Evolutionary conservation across 495 filamentous ascomycete species (phyloP).

Genomic region (Aspergillus affinis): DNA sequence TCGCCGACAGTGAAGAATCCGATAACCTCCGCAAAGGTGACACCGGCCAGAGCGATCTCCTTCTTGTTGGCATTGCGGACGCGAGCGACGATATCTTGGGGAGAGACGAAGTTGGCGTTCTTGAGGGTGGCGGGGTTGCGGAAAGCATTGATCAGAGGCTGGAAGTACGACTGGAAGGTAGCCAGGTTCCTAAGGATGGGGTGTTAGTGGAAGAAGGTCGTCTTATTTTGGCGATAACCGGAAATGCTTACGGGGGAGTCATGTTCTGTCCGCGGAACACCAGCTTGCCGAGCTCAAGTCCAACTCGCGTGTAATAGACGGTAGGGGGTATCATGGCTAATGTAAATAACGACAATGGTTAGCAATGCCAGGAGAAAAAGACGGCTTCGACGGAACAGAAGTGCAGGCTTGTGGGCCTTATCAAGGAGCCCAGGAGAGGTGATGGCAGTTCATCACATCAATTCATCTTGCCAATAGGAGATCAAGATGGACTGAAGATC

Average conservation of each 20-base stretch:
- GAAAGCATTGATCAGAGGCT: conserved; percentile 64
- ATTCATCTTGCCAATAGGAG: neutral
- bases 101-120: conserved; percentile 42
- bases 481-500: neutral
- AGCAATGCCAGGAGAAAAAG: conserved; percentile 23
- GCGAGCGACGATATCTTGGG: conserved; percentile 56
- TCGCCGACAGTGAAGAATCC: conserved; percentile 98
- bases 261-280: conserved; percentile 89
- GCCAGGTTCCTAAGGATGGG: conserved; percentile 53
- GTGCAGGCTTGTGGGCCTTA: conserved; percentile 16
- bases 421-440: conserved; percentile 20
- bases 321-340: conserved; percentile 81
- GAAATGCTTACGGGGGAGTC: conserved; percentile 79
- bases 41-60: conserved; percentile 67
- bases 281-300: conserved; percentile 78
- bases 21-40: conserved; percentile 80
- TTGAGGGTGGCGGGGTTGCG: conserved; percentile 62
- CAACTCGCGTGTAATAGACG: conserved; percentile 89
- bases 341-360: conserved; percentile 19
- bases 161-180: conserved; percentile 85
- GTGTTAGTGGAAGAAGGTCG: conserved; percentile 19
- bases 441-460: conserved; percentile 5
- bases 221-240: neutral
- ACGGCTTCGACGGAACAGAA: conserved; percentile 1
- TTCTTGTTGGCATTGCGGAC: conserved; percentile 67